These are phyloP conservation scores for Sordariomycetes sp. DNA, from an alignment of 2,329 filamentous ascomycete species.

Conservation along the genomic window DNA sequence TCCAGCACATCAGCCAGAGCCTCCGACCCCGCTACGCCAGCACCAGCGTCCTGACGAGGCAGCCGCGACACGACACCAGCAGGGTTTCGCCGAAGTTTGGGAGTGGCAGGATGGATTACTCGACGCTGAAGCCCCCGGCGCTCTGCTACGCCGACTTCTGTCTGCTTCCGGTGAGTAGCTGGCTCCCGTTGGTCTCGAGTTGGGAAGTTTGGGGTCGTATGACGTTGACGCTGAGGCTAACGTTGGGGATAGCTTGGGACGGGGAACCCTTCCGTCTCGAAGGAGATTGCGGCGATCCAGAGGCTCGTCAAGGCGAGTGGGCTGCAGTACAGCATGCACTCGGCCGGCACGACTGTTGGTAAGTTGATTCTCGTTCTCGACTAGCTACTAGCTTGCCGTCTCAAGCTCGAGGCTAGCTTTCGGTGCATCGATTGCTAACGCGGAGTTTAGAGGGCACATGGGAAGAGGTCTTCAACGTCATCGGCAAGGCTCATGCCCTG, in stretches of 20 bases:
- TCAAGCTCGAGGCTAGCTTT: neutral
- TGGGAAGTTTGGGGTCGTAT: neutral
- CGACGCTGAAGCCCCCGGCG: slow-evolving; percentile 48
- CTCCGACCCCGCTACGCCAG: neutral
- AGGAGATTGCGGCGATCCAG: slow-evolving; percentile 82
- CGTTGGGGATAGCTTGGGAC: slow-evolving; percentile 55
- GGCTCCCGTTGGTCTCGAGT: neutral
- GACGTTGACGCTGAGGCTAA: neutral
- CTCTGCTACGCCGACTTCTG: slow-evolving; percentile 84
- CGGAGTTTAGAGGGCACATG: slow-evolving; percentile 67
- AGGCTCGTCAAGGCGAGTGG: slow-evolving; percentile 70
- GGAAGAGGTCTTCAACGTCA: slow-evolving; percentile 73
- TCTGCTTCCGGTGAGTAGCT: slow-evolving; percentile 54
- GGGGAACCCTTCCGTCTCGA: slow-evolving; percentile 58
- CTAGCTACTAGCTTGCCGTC: neutral
- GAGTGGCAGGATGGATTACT: slow-evolving; percentile 25
- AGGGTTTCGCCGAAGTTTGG: neutral
- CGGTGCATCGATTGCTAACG: neutral
- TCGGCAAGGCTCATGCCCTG: slow-evolving; percentile 73
- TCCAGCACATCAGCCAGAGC: neutral
- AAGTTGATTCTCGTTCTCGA: slow-evolving; percentile 18
- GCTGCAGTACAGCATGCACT: slow-evolving; percentile 79
- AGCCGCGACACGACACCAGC: neutral
- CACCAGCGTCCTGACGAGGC: neutral
- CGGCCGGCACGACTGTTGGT: slow-evolving; percentile 87